A percentile compares a stretch with the other conserved stretches of the same genome.
These are phyloP conservation scores for Penicillium antarcticum DNA, from an alignment of 495 filamentous ascomycete genomes.

Conservation along the genomic window DNA sequence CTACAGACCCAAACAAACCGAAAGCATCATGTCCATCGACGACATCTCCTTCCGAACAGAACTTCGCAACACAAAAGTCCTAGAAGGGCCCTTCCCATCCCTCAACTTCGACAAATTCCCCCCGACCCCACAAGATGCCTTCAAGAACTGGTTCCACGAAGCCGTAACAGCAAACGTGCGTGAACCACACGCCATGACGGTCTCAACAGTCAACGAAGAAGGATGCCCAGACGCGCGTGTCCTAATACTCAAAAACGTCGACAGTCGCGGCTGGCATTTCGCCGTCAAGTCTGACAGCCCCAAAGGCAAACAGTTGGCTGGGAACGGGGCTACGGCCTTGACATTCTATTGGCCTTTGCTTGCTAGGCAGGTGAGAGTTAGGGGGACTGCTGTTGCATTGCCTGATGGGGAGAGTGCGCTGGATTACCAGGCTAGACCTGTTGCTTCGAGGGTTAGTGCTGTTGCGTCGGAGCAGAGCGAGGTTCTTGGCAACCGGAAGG, in stretches of 20 bases:
- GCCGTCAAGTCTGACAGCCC: slow-evolving; percentile 14
- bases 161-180: slow-evolving; percentile 2
- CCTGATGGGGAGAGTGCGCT: slow-evolving; percentile 6
- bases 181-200: slow-evolving; percentile 18
- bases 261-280: slow-evolving; percentile 19
- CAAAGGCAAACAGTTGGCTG: slow-evolving; percentile 7
- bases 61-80: slow-evolving; percentile 13
- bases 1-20: too few species aligned
- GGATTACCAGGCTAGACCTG: slow-evolving; percentile 8
- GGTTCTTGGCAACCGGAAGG: background rate
- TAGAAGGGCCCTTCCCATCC: slow-evolving; percentile 11
- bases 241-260: slow-evolving; percentile 18
- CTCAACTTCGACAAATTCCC: slow-evolving; percentile 7
- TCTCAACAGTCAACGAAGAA: slow-evolving; percentile 15
- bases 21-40: background rate
- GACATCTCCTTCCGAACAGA: slow-evolving; percentile 4
- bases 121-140: slow-evolving; percentile 9
- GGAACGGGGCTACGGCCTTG: slow-evolving; percentile 2
- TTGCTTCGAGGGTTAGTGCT: slow-evolving; percentile 9
- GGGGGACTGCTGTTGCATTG: slow-evolving; percentile 1
- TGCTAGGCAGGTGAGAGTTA: slow-evolving; percentile 11
- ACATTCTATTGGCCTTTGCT: slow-evolving; percentile 20
- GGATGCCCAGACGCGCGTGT: slow-evolving; percentile 17
- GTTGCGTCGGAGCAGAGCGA: slow-evolving; percentile 15
- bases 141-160: slow-evolving; percentile 14